These are phyloP conservation scores for Plasmodium coatneyi DNA, from an alignment of 169 alveolate genomes.

Conservation along the genomic window DNA sequence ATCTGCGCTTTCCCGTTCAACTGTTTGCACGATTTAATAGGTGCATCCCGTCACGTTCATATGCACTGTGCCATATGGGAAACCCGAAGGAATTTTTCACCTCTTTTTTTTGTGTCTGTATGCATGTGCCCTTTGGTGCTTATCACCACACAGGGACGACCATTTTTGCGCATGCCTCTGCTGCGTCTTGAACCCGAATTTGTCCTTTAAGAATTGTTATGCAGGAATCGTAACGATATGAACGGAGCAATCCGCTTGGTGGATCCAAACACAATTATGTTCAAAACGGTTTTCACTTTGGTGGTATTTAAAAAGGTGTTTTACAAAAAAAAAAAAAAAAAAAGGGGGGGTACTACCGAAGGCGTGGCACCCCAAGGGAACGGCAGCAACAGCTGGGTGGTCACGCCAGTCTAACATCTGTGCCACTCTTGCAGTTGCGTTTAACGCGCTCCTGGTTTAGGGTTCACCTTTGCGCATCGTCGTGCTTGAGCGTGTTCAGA, in stretches of 20 bases:
- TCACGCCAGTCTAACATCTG: background rate
- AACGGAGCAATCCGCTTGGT: background rate
- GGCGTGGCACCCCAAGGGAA: background rate
- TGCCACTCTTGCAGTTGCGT: background rate
- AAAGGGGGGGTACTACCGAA: background rate
- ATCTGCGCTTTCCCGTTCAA: background rate
- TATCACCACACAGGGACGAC: background rate
- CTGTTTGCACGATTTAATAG: background rate
- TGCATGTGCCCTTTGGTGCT: background rate
- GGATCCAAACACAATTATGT: background rate
- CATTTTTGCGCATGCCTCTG: background rate
- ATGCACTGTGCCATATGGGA: background rate
- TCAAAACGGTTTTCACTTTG: background rate
- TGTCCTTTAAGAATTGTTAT: background rate
- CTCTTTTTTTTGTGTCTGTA: background rate
- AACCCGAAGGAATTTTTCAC: background rate
- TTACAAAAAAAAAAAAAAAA: background rate
- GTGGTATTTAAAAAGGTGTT: background rate
- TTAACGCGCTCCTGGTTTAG: background rate
- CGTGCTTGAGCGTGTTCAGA: slow-evolving; percentile 24
- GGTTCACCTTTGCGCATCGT: background rate
- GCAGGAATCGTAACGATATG: background rate
- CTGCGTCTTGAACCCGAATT: background rate
- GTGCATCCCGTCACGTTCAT: background rate
- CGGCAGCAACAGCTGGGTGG: background rate